These are phyloP conservation scores for Rugonectria rugulosa DNA, from an alignment of 2,329 filamentous ascomycete genomes.

Conservation along the genomic window DNA sequence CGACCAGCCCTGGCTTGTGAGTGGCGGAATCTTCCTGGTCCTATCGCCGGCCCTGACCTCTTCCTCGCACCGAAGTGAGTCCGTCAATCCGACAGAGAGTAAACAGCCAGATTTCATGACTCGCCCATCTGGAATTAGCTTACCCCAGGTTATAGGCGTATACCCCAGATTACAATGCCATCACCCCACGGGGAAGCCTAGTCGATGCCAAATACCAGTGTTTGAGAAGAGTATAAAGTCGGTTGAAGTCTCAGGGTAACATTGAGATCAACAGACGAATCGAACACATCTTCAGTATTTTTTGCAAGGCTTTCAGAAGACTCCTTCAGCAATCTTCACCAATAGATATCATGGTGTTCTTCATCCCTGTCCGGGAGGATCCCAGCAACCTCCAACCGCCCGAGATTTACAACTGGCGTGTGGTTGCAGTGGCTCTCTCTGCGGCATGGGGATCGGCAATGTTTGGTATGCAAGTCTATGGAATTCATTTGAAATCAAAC, in stretches of 20 bases:
- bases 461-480: conserved; percentile 10
- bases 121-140: neutral
- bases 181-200: conserved; percentile 11
- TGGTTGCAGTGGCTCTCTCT: conserved; percentile 16
- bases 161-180: conserved; percentile 16
- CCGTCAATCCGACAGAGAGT: neutral
- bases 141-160: neutral
- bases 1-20: neutral
- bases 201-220: neutral
- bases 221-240: neutral
- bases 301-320: too few species aligned
- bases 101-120: neutral
- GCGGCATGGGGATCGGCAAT: conserved; percentile 21
- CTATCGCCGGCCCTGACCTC: neutral
- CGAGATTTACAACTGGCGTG: conserved; percentile 22
- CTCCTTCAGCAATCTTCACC: too few species aligned
- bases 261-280: neutral
- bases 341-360: conserved; percentile 10
- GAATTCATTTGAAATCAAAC: too few species aligned
- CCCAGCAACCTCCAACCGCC: conserved; percentile 11
- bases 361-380: conserved; percentile 20
- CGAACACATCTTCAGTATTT: too few species aligned
- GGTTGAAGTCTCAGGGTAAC: neutral
- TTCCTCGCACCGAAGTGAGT: neutral
- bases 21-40: conserved; percentile 17